These are phyloP conservation scores for Ustilago vetiveriae DNA, from an alignment of 1,284 basidiomycete genomes.

Conservation along the genomic window DNA sequence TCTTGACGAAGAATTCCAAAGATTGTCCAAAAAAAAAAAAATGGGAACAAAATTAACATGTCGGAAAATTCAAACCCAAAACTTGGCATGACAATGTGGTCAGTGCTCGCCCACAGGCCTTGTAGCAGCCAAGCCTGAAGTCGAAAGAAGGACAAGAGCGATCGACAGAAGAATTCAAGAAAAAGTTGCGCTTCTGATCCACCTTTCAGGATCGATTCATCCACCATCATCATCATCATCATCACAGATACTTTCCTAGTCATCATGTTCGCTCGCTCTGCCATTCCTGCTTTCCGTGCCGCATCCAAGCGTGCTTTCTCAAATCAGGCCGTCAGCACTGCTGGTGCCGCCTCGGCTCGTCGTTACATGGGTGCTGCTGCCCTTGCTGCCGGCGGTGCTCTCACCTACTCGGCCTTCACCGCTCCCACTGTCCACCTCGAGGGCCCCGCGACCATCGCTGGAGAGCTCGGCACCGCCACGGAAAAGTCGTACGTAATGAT, in stretches of 20 bases:
- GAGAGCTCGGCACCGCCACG: constrained; percentile 68
- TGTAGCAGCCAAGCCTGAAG: too few relatives aligned
- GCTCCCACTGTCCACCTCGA: constrained; percentile 62
- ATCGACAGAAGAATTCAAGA: constrained; percentile 4
- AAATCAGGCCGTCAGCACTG: constrained; percentile 38
- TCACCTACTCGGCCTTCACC: constrained; percentile 38
- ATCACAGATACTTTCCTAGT: neutral
- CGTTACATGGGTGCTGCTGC: constrained; percentile 46
- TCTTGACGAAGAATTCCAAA: too few relatives aligned
- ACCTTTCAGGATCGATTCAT: too few relatives aligned
- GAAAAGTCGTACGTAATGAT: constrained; percentile 70
- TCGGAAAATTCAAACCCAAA: neutral
- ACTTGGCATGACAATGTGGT: constrained; percentile 2
- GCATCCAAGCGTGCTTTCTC: constrained; percentile 49
- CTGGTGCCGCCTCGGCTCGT: constrained; percentile 33
- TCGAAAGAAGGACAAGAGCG: neutral
- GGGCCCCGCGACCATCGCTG: constrained; percentile 69
- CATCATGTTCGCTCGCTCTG: constrained; percentile 46
- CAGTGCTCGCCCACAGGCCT: too few relatives aligned
- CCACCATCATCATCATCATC: constrained; percentile 16
- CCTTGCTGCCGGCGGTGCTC: constrained; percentile 45
- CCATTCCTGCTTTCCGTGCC: constrained; percentile 41
- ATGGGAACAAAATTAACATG: constrained; percentile 2
- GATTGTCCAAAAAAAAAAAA: too few relatives aligned
- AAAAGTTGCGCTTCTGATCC: too few relatives aligned